Conservation (phyloP, 176 grass and related monocot species). For the Phragmites australis region DNA sequence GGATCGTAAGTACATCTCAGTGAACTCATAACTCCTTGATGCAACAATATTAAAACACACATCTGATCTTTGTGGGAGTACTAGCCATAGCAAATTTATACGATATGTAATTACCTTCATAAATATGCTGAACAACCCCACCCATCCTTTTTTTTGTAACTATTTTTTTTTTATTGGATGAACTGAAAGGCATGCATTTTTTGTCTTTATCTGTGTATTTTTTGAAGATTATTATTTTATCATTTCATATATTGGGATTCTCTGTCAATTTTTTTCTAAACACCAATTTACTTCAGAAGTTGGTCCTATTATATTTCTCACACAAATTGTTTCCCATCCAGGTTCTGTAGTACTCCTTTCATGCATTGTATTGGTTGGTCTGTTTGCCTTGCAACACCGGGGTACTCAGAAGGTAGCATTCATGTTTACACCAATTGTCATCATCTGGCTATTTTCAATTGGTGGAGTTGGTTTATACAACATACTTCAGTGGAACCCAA, state of each 20-base stretch:
- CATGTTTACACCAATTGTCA: constrained; percentile 84
- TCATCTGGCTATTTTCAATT: constrained; percentile 79
- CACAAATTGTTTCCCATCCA: constrained; percentile 39
- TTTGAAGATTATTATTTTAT: constrained; percentile 3
- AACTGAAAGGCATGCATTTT: neutral
- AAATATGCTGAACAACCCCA: neutral
- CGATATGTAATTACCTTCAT: neutral
- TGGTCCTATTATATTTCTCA: constrained; percentile 3
- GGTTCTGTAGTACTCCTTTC: constrained; percentile 88
- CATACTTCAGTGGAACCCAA: constrained; percentile 79
- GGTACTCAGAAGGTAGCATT: constrained; percentile 96
- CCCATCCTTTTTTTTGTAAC: too few relatives aligned
- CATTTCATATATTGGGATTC: constrained; percentile 5
- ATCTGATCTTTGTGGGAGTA: neutral
- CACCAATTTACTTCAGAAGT: constrained; percentile 12
- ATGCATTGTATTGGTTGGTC: constrained; percentile 87
- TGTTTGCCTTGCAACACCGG: constrained; percentile 93
- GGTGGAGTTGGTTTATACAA: constrained; percentile 85
- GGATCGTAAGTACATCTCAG: constrained; percentile 55
- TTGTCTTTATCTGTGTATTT: neutral
- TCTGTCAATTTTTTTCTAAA: constrained; percentile 13
- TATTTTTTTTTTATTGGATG: constrained; percentile 9
- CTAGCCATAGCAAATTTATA: neutral
- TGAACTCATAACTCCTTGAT: constrained; percentile 24
- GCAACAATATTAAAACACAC: neutral